These are phyloP conservation scores for Erythrophleum ivorense DNA, from an alignment of 331 rosid genomes.

Conservation along the genomic window DNA sequence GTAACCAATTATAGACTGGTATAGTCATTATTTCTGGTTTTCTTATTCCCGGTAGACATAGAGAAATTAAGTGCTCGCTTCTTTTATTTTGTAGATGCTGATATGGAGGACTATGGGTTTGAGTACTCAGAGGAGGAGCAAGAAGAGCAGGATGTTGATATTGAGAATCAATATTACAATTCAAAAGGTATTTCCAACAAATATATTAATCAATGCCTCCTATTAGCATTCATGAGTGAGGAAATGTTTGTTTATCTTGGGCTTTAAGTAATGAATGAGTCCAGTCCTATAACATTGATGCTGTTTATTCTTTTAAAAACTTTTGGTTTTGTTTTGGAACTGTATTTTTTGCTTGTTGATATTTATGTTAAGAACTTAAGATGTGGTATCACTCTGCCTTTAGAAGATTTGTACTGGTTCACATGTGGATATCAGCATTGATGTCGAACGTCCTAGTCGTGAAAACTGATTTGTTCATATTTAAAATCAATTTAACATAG, in stretches of 20 bases:
- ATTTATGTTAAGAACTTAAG: not conserved
- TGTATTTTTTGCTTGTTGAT: not conserved
- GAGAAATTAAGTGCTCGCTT: slow-evolving; percentile 17
- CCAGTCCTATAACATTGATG: not conserved
- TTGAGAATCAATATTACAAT: slow-evolving; percentile 89
- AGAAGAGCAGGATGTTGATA: slow-evolving; percentile 97
- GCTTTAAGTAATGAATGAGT: slow-evolving; percentile 7
- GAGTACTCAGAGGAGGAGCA: slow-evolving; percentile 98
- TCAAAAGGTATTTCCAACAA: slow-evolving; percentile 66
- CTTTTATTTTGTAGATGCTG: slow-evolving; percentile 71
- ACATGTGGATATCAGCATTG: not conserved
- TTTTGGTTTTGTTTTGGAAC: not conserved
- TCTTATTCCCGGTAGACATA: not conserved
- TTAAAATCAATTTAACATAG: slow-evolving; percentile 12
- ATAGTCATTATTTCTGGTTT: slow-evolving; percentile 8
- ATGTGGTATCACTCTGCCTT: not conserved
- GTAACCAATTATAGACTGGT: not conserved
- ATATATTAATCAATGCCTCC: slow-evolving; percentile 6
- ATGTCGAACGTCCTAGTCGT: not conserved
- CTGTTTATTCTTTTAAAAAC: not conserved
- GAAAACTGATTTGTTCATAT: slow-evolving; percentile 30
- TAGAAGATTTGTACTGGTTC: not conserved
- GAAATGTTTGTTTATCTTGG: slow-evolving; percentile 16
- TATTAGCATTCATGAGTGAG: slow-evolving; percentile 1
- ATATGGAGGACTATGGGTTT: slow-evolving; percentile 97